A percentile compares a stretch with the other conserved stretches of the same genome.
Conservation (phyloP, 202 grass and related monocot species). For the Alloteropsis angusta region DNA sequence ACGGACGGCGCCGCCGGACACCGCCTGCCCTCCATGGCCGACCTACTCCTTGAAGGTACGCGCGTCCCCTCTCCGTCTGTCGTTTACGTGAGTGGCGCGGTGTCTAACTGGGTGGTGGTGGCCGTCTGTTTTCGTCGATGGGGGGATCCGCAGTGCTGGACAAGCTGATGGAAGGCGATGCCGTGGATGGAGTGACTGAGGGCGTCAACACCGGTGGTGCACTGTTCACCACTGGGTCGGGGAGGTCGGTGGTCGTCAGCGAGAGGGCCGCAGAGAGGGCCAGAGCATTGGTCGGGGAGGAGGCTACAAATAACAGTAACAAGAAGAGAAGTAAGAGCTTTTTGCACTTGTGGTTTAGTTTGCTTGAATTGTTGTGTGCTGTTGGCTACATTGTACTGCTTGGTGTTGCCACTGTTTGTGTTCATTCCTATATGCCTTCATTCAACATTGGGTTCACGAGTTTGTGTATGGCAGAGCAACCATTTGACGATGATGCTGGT, state of each 20-base stretch:
- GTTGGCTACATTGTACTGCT: not conserved
- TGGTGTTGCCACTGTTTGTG: not conserved
- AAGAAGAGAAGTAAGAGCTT: constrained; percentile 23
- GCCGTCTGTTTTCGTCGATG: not conserved
- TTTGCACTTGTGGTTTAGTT: not conserved
- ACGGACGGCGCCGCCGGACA: not conserved
- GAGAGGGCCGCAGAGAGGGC: constrained; percentile 42
- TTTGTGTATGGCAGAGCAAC: constrained; percentile 26
- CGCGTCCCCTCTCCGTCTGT: not conserved
- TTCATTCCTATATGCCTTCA: not conserved
- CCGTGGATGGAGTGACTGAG: not conserved
- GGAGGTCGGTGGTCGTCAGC: constrained; percentile 39
- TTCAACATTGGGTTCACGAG: not conserved
- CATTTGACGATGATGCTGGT: not conserved
- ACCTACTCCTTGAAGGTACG: constrained; percentile 53
- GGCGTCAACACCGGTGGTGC: not conserved
- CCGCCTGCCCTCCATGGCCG: constrained; percentile 43
- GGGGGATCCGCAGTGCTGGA: constrained; percentile 8
- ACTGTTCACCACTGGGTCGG: constrained; percentile 48
- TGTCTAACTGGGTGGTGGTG: not conserved
- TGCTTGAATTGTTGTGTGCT: not conserved
- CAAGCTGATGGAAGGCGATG: not conserved
- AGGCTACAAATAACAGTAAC: not conserved
- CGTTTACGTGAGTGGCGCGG: not conserved
- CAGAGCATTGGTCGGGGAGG: constrained; percentile 28